Conservation (phyloP, 805 yeast species). For the Starmera amethionina region DNA sequence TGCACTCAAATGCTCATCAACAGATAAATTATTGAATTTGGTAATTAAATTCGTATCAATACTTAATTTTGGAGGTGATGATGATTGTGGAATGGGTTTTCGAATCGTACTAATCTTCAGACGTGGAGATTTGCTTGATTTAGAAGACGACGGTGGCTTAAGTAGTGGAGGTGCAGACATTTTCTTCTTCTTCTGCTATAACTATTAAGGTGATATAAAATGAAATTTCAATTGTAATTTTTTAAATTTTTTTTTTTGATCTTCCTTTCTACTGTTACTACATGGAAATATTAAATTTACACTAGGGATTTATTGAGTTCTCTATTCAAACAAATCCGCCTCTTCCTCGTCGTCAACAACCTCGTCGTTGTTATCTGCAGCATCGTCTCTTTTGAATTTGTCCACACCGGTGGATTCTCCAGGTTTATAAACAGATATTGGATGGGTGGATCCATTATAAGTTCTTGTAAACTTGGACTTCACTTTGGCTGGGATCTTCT, state of each 20-base stretch:
- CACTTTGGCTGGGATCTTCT: slow-evolving; percentile 63
- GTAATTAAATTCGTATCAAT: slow-evolving; percentile 1
- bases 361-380: slow-evolving; percentile 7
- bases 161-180: slow-evolving; percentile 30
- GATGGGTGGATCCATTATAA: slow-evolving; percentile 72
- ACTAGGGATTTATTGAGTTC: no score
- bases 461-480: slow-evolving; percentile 82
- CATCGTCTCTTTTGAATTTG: slow-evolving; percentile 11
- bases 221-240: no score
- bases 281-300: no score
- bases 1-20: slow-evolving; percentile 1
- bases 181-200: no score
- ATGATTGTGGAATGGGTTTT: slow-evolving; percentile 9
- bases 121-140: no score
- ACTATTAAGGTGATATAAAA: no score
- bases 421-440: slow-evolving; percentile 72
- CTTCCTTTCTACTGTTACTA: no score
- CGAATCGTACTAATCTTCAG: no score
- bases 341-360: slow-evolving; percentile 11
- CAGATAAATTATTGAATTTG: slow-evolving; percentile 4
- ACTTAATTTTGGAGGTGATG: not conserved
- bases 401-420: slow-evolving; percentile 43
- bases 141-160: slow-evolving; percentile 32
- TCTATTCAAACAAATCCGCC: not conserved
- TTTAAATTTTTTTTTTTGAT: no score